Base-by-base conservation (phyloP, 1,284 basidiomycete genomes). In the Ustilago nuda region DNA sequence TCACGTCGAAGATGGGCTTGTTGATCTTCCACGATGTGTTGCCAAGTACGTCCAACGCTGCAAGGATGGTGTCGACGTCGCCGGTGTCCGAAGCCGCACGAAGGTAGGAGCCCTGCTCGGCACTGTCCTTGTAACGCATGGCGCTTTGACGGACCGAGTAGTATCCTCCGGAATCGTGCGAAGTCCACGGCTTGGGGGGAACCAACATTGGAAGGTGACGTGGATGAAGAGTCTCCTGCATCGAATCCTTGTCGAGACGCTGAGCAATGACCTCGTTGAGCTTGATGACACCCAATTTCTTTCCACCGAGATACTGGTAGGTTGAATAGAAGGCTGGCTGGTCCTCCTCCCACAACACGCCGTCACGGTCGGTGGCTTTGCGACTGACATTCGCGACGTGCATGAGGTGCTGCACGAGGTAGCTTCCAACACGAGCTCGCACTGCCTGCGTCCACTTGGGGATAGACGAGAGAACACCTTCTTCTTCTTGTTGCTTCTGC, bases 181-280 rank as follows among this genome's bases (percentile, higher is more conserved):
- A 89, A 1, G 92, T 85, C 96, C 96, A 99, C 0, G 93, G 93
- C 78, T 92, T 92, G 1, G 97, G 96, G 66, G 91, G 92, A 27
- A 97, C 91, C 2, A 99, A 89, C 96, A 99, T 99, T 8, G 96
- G 96, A 52, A 99, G 89, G 86, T 97, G 94, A 8, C 95, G 92
- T 15, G 96, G 94, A 86, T 96, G 94, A 11, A 98, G 88, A 0
- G 93, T 91, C 59, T 92, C 90, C n/a, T 89, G 87, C 6, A 95
- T 84, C 41, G 88, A 89, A 77, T 98, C 95, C 71, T 90, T 91
- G 8, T 93, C 91, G 67, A 99, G 88, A 2, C 92, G 90, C 23
- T 92, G 90, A 1, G 91, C 89, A 11, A 99, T 92, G 2, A 89
- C 90, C 1, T 92, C 91, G 86, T 98, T 98, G 67, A 97, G 87